Evolutionary conservation across 208 protist species (phyloP).

Genomic region (Wallacemonas sp.): DNA sequence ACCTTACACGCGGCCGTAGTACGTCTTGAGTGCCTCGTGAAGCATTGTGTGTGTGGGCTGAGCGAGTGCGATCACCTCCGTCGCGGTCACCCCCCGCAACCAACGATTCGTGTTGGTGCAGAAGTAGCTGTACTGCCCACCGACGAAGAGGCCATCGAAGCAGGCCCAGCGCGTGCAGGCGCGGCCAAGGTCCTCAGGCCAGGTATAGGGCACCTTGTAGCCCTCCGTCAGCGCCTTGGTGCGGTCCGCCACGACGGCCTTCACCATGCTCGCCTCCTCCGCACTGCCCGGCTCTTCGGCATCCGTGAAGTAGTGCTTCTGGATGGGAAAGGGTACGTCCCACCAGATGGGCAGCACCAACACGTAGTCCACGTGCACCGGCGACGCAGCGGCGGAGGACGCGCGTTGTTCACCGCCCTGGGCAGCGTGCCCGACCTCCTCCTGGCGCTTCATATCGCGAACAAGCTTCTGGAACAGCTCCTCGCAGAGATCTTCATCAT

Average conservation of each 20-base stretch:
- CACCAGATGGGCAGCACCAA: slow-evolving; percentile 88
- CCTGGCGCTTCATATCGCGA: slow-evolving; percentile 43
- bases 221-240: slow-evolving; percentile 56
- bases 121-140: slow-evolving; percentile 81
- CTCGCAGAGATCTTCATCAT: slow-evolving; percentile 90
- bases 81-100: slow-evolving; percentile 77
- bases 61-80: slow-evolving; percentile 83
- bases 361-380: slow-evolving; percentile 65
- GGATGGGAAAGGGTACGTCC: slow-evolving; percentile 61
- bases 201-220: slow-evolving; percentile 59
- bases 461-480: slow-evolving; percentile 79
- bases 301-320: slow-evolving; percentile 63
- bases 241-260: slow-evolving; percentile 38
- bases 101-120: slow-evolving; percentile 78
- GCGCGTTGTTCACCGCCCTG: neutral
- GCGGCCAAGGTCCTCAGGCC: slow-evolving; percentile 48
- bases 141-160: slow-evolving; percentile 84
- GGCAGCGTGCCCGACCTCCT: neutral
- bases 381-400: neutral
- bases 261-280: slow-evolving; percentile 14
- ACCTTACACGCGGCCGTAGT: slow-evolving; percentile 30
- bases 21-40: slow-evolving; percentile 31
- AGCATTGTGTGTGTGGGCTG: slow-evolving; percentile 35
- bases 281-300: neutral
- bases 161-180: slow-evolving; percentile 49